Percentiles rank a stretch among this genome's conserved stretches.
Evolutionary conservation across 257 asterid genomes (phyloP).

Genomic region (Fraxinus anomala): DNA sequence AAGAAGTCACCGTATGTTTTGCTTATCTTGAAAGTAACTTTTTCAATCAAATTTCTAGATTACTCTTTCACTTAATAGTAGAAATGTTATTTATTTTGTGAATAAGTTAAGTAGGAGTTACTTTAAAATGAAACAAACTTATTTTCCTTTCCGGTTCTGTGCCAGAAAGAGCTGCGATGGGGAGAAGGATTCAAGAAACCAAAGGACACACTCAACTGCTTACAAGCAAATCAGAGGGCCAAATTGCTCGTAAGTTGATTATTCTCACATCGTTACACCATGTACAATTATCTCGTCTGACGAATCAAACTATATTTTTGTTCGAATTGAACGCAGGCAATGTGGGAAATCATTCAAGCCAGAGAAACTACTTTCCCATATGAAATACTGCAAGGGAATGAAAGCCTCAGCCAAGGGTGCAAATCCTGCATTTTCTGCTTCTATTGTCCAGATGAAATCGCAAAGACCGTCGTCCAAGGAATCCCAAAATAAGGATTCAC

Average conservation of each 20-base stretch:
- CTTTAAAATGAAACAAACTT: neutral
- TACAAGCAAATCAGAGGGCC: constrained; percentile 62
- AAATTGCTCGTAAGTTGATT: constrained; percentile 68
- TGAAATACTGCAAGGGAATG: constrained; percentile 80
- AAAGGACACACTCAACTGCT: constrained; percentile 39
- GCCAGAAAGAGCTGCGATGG: constrained; percentile 73
- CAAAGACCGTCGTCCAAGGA: constrained; percentile 29
- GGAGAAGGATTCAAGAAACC: constrained; percentile 50
- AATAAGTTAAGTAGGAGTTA: neutral
- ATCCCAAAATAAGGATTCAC: constrained; percentile 23
- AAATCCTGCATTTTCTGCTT: constrained; percentile 29
- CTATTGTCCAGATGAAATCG: constrained; percentile 25
- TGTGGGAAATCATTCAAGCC: constrained; percentile 88
- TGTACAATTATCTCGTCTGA: neutral
- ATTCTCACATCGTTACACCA: neutral
- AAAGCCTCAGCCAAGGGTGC: constrained; percentile 50
- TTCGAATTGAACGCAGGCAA: constrained; percentile 44
- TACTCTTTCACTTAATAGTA: too few relatives aligned
- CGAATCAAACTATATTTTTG: neutral
- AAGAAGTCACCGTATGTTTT: too few relatives aligned
- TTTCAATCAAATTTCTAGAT: too few relatives aligned
- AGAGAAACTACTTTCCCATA: constrained; percentile 74
- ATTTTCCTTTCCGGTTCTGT: neutral
- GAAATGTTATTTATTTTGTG: too few relatives aligned
- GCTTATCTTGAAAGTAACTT: too few relatives aligned